Conservation (phyloP, 2,329 filamentous ascomycete species). For the Aspergillus novofumigatus region DNA sequence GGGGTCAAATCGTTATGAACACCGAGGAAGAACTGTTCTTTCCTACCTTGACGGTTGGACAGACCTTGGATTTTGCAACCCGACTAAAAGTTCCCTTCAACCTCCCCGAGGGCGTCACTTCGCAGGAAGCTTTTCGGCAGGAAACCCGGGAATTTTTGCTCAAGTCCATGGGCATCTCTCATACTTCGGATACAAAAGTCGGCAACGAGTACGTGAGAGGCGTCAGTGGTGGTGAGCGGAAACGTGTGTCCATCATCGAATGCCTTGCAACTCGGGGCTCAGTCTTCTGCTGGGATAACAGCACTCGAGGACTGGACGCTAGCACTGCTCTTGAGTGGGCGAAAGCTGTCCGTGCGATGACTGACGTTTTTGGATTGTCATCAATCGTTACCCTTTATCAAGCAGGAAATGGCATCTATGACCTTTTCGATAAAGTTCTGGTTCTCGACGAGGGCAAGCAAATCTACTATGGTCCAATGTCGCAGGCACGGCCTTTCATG, state of each 20-base stretch:
- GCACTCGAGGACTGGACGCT: slow-evolving; percentile 62
- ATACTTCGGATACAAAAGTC: slow-evolving; percentile 62
- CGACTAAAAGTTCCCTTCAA: slow-evolving; percentile 53
- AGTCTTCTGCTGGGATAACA: slow-evolving; percentile 66
- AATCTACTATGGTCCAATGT: slow-evolving; percentile 60
- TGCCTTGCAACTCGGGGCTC: slow-evolving; percentile 54
- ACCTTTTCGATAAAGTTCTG: slow-evolving; percentile 67
- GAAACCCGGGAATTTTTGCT: slow-evolving; percentile 54
- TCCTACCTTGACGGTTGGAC: slow-evolving; percentile 48
- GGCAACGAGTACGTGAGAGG: slow-evolving; percentile 64
- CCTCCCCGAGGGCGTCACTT: slow-evolving; percentile 43
- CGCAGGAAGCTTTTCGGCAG: slow-evolving; percentile 44
- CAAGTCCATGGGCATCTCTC: slow-evolving; percentile 53
- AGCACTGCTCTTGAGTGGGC: slow-evolving; percentile 60
- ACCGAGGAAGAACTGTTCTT: slow-evolving; percentile 52
- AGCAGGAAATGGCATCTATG: slow-evolving; percentile 65
- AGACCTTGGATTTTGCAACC: slow-evolving; percentile 54
- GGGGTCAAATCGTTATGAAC: slow-evolving; percentile 56
- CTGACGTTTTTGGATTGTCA: slow-evolving; percentile 57
- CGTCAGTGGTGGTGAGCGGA: slow-evolving; percentile 65
- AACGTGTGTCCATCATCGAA: slow-evolving; percentile 66
- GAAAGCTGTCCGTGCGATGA: slow-evolving; percentile 60
- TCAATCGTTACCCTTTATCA: slow-evolving; percentile 66
- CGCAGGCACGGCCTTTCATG: slow-evolving; percentile 61
- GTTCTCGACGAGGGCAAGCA: slow-evolving; percentile 64